Evolutionary conservation across 202 grass and related monocot genomes (phyloP), one percentile per base, ranked within the genome.

Genomic region (Digitaria exilis): DNA sequence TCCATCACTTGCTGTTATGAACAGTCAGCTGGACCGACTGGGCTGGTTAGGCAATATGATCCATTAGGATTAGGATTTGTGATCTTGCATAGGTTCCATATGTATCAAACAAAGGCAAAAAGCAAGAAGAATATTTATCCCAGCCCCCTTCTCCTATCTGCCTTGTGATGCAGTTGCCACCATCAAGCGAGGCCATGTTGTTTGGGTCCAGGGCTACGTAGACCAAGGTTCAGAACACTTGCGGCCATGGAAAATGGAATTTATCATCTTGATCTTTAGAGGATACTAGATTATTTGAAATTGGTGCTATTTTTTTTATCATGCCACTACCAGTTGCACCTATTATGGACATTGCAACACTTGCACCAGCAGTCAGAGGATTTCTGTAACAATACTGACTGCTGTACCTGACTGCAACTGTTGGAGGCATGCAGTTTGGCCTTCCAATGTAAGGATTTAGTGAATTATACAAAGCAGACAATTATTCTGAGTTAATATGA

Each of bases 261-360:
- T 82, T 46, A 30, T 41, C 19, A 49, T 60, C 32, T 56, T 48
- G 64, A 25, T 49, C 73, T 37, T 70, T 31, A 85, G 31, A 63
- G 51, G n/a, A 54, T 66, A 31, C 25, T 75, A 65, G n/a, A 81
- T 41, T 62, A 50, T 80, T 66, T 31, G 64, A 61, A 61, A 50
- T 28, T 28, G 5, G 32, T 7, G 5, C 19, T 45, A 7, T 69
- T 69, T 69, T 34, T 69, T 69, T 69, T 35, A 16, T 77, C 2
- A 7, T 77, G 76, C n/a, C n/a, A 77, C 14, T 55, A 77, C 28
- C 24, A 82, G 19, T 55, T 62, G 79, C 64, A 77, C 57, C n/a
- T 49, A 39, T 66, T 66, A 52, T 41, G 30, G 4, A 35, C 62
- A 79, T 24, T 32, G 4, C 49, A 28, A 30, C 62, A 79, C 45